Base-by-base conservation (phyloP, 768 basidiomycete species). In the Rhodotorula sphaerocarpa region DNA sequence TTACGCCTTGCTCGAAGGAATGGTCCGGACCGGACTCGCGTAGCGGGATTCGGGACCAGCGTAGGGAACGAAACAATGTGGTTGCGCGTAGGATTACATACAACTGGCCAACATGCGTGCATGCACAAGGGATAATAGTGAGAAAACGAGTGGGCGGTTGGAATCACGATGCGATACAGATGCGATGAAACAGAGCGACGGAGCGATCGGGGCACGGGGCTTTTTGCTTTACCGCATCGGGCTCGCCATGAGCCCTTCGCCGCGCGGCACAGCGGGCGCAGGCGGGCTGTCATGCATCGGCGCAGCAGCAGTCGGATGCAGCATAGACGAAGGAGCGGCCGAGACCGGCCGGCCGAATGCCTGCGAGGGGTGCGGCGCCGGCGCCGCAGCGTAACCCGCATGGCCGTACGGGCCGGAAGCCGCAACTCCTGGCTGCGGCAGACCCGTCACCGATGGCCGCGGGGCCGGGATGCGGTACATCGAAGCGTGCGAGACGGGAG, bases 231-330 rank as follows among this genome's bases (percentile, higher is more conserved):
- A 50, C 6, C 20, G 48, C 42, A 64, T 64, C 46, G 63, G 63
- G 31, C 63, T 64, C n/a, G 63, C 63, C 63, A 64, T 64, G 25
- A 64, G 30, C 33, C 47, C 57, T 27, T 64, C 63, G 28, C 54
- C 3, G 16, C 31, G 14, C 31, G 3, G 21, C 2, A 25, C 48
- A 11, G 42, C 34, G 42, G 10, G 18, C 20, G 20, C 45, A 2
- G 3, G 14, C n/a, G 55, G 55, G 31, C 55, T 55, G 12, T 23
- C 27, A 20, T 44, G 54, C 51, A 39, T 42, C 34, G 51, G 11
- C 7, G 27, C 23, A 16, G 31, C n/a, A 21, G 39, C n/a, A n/a
- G n/a, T n/a, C n/a, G n/a, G n/a, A n/a, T n/a, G n/a, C n/a, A n/a
- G n/a, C n/a, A n/a, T n/a, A n/a, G n/a, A n/a, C n/a, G n/a, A n/a